Evolutionary conservation across 495 filamentous ascomycete genomes (phyloP).

Genomic region (Niebla homalea): DNA sequence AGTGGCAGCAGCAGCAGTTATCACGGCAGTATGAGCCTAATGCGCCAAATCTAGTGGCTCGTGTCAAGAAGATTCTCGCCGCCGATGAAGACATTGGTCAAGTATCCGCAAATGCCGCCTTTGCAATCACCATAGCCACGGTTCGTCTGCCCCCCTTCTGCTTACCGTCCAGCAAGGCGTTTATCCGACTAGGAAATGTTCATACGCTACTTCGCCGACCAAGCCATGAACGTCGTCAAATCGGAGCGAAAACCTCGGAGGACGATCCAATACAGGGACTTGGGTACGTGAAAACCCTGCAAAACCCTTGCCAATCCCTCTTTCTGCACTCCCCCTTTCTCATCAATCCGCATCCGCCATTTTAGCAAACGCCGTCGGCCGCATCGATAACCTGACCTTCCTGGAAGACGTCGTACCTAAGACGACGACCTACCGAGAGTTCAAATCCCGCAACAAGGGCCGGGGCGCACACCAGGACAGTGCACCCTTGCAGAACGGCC

Average conservation of each 20-base stretch:
- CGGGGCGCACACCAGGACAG: constrained; percentile 35
- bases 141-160: constrained; percentile 28
- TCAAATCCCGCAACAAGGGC: constrained; percentile 46
- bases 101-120: constrained; percentile 89
- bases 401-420: constrained; percentile 81
- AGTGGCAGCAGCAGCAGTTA: constrained; percentile 24
- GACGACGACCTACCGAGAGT: constrained; percentile 65
- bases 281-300: constrained; percentile 39
- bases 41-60: constrained; percentile 46
- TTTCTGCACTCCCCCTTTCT: neutral
- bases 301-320: neutral
- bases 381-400: constrained; percentile 90
- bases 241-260: constrained; percentile 81
- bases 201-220: constrained; percentile 77
- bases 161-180: neutral
- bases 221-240: constrained; percentile 78
- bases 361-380: constrained; percentile 76
- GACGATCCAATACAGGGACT: constrained; percentile 91
- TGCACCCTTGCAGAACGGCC: constrained; percentile 35
- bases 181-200: constrained; percentile 64
- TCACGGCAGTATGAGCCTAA: neutral
- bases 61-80: constrained; percentile 86
- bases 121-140: constrained; percentile 82
- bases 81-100: constrained; percentile 71
- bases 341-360: neutral